Evolutionary conservation across 2,329 filamentous ascomycete genomes (phyloP).

Genomic region (Penicillium hesseltinei): DNA sequence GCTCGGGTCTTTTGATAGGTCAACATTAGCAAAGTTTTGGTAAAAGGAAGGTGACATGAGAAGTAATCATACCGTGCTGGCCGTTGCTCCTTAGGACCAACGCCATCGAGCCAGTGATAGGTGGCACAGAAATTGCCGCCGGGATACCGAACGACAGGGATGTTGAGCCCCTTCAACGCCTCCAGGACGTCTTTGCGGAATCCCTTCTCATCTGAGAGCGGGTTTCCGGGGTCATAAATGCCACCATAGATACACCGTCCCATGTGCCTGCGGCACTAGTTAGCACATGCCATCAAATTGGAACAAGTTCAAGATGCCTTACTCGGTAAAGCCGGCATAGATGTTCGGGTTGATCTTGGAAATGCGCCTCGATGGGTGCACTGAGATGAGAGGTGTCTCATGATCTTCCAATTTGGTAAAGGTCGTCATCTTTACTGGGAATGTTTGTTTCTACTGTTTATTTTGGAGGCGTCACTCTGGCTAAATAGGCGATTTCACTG

Average conservation of each 20-base stretch:
- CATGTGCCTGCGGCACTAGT: conserved; percentile 64
- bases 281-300: conserved; percentile 6
- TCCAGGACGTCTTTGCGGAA: conserved; percentile 77
- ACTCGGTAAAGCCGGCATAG: conserved; percentile 84
- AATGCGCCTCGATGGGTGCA: conserved; percentile 64
- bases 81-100: conserved; percentile 69
- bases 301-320: conserved; percentile 32
- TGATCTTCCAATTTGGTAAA: conserved; percentile 66
- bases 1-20: conserved; percentile 57
- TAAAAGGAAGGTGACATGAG: background rate
- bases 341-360: conserved; percentile 76
- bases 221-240: conserved; percentile 74
- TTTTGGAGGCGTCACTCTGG: background rate
- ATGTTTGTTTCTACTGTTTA: background rate
- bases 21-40: background rate
- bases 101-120: conserved; percentile 80
- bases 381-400: conserved; percentile 62
- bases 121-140: conserved; percentile 83
- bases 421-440: conserved; percentile 59
- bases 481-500: background rate
- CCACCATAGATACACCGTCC: conserved; percentile 85
- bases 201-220: conserved; percentile 70
- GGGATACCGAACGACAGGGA: conserved; percentile 76
- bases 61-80: conserved; percentile 50
- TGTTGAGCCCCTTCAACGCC: conserved; percentile 69